phyloP scores from a whole-genome alignment of 2,329 filamentous ascomycete genomes.

The Balansia obtecta region DNA sequence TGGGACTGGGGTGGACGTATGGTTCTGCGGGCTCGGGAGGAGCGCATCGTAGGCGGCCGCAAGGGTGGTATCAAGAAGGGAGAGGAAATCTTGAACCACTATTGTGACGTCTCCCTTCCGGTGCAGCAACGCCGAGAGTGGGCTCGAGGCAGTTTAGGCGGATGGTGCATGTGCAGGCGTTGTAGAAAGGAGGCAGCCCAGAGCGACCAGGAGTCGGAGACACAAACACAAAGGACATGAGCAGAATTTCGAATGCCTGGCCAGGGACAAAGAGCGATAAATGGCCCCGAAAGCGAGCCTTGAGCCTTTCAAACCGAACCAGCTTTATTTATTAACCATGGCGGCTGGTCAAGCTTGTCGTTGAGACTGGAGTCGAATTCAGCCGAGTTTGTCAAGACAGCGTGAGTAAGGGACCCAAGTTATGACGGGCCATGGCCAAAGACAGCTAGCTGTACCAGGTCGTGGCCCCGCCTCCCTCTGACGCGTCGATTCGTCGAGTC shows the following conservation, averaged over 20 bases:
- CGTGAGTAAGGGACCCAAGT: too few relatives aligned
- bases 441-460: not conserved
- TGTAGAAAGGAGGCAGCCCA: conserved; percentile 58
- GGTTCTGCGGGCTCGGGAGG: conserved; percentile 51
- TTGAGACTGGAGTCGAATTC: too few relatives aligned
- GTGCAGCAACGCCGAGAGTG: conserved; percentile 79
- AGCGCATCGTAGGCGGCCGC: conserved; percentile 37
- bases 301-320: too few relatives aligned
- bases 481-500: not conserved
- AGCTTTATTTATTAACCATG: too few relatives aligned
- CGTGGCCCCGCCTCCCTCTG: not conserved
- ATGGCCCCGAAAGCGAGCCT: too few relatives aligned
- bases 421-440: too few relatives aligned
- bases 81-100: conserved; percentile 85
- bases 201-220: not conserved
- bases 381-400: too few relatives aligned
- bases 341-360: too few relatives aligned
- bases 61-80: conserved; percentile 57
- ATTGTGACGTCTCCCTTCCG: conserved; percentile 72
- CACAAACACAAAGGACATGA: not conserved
- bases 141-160: conserved; percentile 77
- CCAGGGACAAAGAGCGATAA: too few relatives aligned
- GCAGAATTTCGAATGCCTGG: not conserved
- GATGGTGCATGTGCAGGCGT: conserved; percentile 74
- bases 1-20: conserved; percentile 88